A percentile compares a stretch with the other conserved stretches of the same genome.
Conservation (phyloP, 2,329 filamentous ascomycete genomes). For the Arthrinium phaeospermum region DNA sequence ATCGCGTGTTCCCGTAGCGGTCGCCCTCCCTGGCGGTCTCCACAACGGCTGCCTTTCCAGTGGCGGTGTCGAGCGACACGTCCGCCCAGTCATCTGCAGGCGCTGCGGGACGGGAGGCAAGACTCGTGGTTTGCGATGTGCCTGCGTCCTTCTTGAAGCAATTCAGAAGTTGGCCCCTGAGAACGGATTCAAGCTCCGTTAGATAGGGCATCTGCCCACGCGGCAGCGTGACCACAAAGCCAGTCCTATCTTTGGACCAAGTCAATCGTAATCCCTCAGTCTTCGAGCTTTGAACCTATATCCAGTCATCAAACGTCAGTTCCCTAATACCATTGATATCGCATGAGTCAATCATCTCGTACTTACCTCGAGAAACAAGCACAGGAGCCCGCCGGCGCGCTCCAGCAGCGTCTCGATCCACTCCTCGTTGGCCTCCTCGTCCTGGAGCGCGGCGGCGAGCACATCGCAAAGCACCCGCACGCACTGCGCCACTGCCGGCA, state of each 20-base stretch:
- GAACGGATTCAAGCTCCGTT: slow-evolving; percentile 42
- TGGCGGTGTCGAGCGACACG: slow-evolving; percentile 41
- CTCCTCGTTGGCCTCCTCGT: slow-evolving; percentile 45
- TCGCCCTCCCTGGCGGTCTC: slow-evolving; percentile 8
- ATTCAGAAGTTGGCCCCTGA: slow-evolving; percentile 41
- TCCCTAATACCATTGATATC: background rate
- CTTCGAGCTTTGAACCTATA: slow-evolving; percentile 30
- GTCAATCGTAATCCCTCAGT: slow-evolving; percentile 38
- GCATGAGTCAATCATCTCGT: slow-evolving; percentile 17
- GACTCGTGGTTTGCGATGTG: background rate
- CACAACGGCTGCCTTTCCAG: slow-evolving; percentile 30
- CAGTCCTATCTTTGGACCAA: slow-evolving; percentile 44
- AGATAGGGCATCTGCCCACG: slow-evolving; percentile 38
- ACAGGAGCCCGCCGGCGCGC: slow-evolving; percentile 38
- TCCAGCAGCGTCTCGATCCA: slow-evolving; percentile 52
- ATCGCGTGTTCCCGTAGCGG: background rate
- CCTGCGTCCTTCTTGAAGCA: slow-evolving; percentile 40
- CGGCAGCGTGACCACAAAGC: slow-evolving; percentile 48
- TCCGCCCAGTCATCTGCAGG: slow-evolving; percentile 52
- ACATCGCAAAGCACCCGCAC: slow-evolving; percentile 48
- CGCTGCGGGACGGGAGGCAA: slow-evolving; percentile 18
- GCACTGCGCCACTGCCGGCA: slow-evolving; percentile 42
- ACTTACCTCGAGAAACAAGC: slow-evolving; percentile 44
- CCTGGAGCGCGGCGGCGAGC: slow-evolving; percentile 45
- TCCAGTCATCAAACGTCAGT: too few species aligned